These are phyloP conservation scores for Narthecium ossifragum DNA, from an alignment of 106 monocot species.

Conservation along the genomic window DNA sequence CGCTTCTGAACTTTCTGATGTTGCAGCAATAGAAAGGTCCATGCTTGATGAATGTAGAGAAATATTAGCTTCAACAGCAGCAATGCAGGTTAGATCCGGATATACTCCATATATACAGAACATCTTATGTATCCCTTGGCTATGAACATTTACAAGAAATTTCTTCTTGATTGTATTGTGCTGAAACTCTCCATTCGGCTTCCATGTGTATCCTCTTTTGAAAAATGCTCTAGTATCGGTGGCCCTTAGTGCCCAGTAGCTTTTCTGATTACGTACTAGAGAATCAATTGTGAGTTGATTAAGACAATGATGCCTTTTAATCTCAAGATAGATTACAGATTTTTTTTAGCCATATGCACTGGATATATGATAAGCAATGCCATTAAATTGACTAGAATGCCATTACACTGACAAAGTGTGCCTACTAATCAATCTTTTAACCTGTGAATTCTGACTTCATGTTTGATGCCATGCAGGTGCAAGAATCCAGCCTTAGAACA, in stretches of 20 bases:
- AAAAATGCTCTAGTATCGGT: too few species aligned
- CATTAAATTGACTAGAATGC: neutral
- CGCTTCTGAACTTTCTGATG: slow-evolving; percentile 48
- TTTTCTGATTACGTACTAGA: neutral
- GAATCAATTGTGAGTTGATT: neutral
- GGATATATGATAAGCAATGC: neutral
- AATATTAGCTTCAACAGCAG: slow-evolving; percentile 41
- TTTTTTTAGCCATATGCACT: neutral
- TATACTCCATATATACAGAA: neutral
- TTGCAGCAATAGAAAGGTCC: slow-evolving; percentile 46
- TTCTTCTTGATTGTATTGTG: neutral
- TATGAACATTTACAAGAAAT: neutral
- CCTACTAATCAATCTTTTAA: neutral
- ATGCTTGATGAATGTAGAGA: slow-evolving; percentile 71
- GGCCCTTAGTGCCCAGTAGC: too few species aligned
- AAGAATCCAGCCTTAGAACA: slow-evolving; percentile 66
- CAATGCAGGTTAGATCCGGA: slow-evolving; percentile 59
- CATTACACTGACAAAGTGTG: neutral
- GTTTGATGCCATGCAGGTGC: slow-evolving; percentile 16
- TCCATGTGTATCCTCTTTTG: neutral
- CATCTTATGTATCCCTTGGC: neutral
- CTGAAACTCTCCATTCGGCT: neutral
- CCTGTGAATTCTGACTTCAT: neutral
- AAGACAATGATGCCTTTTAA: neutral
- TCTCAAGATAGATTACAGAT: neutral